Evolutionary conservation across 148 eudicot species (phyloP), one percentile per base, ranked within the genome.

Genomic region (Vaccinium myrtillus): DNA sequence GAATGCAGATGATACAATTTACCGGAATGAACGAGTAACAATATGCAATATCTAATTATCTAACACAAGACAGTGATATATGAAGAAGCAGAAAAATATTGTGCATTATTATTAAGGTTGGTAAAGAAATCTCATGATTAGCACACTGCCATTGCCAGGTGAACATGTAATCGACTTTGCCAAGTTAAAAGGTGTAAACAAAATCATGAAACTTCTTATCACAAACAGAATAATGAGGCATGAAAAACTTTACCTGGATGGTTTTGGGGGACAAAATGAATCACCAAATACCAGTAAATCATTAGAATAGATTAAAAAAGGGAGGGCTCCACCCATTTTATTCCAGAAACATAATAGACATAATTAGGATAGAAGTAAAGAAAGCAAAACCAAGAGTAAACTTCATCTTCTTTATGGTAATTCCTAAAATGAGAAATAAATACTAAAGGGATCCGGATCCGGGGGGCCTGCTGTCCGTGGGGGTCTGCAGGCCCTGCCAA

Each of bases 241-340:
- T 39, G 11, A 21, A 65, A 46, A 65, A 19, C 74, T 79, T 51
- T 15, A 11, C 25, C 53, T 54, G 76, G 69, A 53, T 69, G 70
- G 54, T 69, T 84, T 63, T 54, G 70, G 78, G 70, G 70, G 78
- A 70, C 86, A 84, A 53, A 54, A 79, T 84, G 83, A 84, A 78
- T 69, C 43, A 14, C 70, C 86, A 43, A 71, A 84, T 36, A 77
- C 21, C n/a, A 39, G n/a, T 39, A 14, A 21, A 69, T 79, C 77
- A 65, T 84, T 15, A 23, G 16, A 36, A 61, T 65, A 81, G 27
- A 23, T 48, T 6, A 48, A 15, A 51, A 19, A 54, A 11, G 58
- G 75, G 19, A 0, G 43, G 83, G 82, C 46, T 5, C 54, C 83
- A 36, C 54, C 71, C 55, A 61, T 43, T 80, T 43, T 4, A 50